These are phyloP conservation scores for Pseudohalonectria lignicola DNA, from an alignment of 2,329 filamentous ascomycete species.

Conservation along the genomic window DNA sequence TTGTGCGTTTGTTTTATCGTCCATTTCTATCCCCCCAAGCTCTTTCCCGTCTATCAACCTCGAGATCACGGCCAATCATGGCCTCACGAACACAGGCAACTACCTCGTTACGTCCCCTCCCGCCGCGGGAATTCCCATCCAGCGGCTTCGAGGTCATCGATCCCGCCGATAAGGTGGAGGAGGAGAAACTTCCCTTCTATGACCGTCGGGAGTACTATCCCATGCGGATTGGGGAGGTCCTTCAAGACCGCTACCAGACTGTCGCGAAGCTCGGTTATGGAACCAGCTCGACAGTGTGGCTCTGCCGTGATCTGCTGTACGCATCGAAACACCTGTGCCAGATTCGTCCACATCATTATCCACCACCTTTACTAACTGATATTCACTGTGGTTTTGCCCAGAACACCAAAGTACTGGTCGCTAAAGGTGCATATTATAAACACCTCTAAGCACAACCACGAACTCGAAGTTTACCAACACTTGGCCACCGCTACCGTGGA, in stretches of 20 bases:
- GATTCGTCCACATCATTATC: not conserved
- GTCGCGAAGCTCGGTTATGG: slow-evolving; percentile 14
- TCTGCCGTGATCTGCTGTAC: slow-evolving; percentile 10
- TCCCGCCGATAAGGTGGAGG: slow-evolving; percentile 17
- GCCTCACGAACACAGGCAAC: not conserved
- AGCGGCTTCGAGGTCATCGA: slow-evolving; percentile 6
- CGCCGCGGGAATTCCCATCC: slow-evolving; percentile 4
- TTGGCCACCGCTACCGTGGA: slow-evolving; percentile 11
- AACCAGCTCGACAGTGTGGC: slow-evolving; percentile 11
- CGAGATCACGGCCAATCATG: not conserved
- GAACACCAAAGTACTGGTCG: slow-evolving; percentile 14
- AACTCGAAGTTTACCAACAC: slow-evolving; percentile 17
- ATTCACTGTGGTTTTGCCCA: slow-evolving; percentile 2
- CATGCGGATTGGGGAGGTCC: slow-evolving; percentile 9
- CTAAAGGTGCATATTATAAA: slow-evolving; percentile 22
- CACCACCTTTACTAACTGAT: not conserved
- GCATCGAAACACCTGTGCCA: not conserved
- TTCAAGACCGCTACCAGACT: slow-evolving; percentile 10
- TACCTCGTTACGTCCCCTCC: not conserved
- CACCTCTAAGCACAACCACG: slow-evolving; percentile 14
- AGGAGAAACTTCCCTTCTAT: slow-evolving; percentile 11
- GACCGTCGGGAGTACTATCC: slow-evolving; percentile 9
- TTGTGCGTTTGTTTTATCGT: not conserved
- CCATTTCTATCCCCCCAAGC: not conserved
- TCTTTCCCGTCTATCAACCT: not conserved